A percentile compares a stretch with the other conserved stretches of the same genome.
Evolutionary conservation across 2,329 filamentous ascomycete species (phyloP).

Genomic region (Paracamarosporium sp.): DNA sequence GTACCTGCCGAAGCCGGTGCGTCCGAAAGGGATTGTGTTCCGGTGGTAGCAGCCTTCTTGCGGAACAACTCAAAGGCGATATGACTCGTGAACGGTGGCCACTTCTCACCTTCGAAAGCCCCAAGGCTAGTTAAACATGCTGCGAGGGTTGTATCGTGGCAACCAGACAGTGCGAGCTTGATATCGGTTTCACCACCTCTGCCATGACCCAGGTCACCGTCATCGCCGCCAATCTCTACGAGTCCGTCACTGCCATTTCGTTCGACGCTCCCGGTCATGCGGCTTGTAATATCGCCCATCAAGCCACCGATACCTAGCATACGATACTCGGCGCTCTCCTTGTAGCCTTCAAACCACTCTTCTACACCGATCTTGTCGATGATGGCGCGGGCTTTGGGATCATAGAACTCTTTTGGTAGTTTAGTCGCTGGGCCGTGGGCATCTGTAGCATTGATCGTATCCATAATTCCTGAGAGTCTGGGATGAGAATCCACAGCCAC

Average conservation of each 20-base stretch:
- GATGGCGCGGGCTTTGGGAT: slow-evolving; percentile 71
- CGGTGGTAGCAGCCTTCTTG: slow-evolving; percentile 44
- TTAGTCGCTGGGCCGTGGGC: slow-evolving; percentile 83
- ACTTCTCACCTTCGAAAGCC: slow-evolving; percentile 73
- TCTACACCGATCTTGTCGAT: slow-evolving; percentile 79
- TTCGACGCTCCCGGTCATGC: slow-evolving; percentile 51
- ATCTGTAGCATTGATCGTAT: slow-evolving; percentile 87
- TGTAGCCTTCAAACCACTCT: slow-evolving; percentile 92
- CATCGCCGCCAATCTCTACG: slow-evolving; percentile 46
- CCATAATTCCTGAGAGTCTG: slow-evolving; percentile 87
- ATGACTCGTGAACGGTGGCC: slow-evolving; percentile 94
- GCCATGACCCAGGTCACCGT: slow-evolving; percentile 46
- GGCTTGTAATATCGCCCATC: slow-evolving; percentile 77
- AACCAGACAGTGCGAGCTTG: slow-evolving; percentile 81
- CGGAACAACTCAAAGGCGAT: slow-evolving; percentile 90
- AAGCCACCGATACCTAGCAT: slow-evolving; percentile 84
- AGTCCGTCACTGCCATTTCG: slow-evolving; percentile 46
- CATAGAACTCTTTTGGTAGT: slow-evolving; percentile 87
- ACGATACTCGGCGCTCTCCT: slow-evolving; percentile 86
- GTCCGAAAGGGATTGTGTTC: not conserved
- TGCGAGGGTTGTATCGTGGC: slow-evolving; percentile 92
- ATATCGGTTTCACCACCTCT: slow-evolving; percentile 61
- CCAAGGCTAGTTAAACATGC: slow-evolving; percentile 79
- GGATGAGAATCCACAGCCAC: slow-evolving; percentile 87
- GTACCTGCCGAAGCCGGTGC: slow-evolving; percentile 5